Conservation (phyloP, 2,329 filamentous ascomycete species). For the Aureobasidium zeae region DNA sequence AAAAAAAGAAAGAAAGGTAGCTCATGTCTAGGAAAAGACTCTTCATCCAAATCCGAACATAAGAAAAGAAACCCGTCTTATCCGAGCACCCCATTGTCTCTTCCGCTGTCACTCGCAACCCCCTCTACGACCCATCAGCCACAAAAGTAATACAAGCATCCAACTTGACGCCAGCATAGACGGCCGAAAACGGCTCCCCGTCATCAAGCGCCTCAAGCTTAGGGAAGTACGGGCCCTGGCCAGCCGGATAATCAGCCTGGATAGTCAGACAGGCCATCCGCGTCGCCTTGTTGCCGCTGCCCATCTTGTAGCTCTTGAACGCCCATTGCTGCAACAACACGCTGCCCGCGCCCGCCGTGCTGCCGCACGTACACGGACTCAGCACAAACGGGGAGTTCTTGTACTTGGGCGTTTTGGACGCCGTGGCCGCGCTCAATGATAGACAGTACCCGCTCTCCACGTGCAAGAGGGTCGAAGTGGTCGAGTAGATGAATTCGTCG, state of each 20-base stretch:
- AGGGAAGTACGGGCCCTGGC: background rate
- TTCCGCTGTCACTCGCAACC: no score
- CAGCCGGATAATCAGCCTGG: background rate
- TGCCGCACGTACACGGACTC: background rate
- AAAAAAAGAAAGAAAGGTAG: no score
- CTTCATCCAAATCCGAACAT: no score
- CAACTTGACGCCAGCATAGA: background rate
- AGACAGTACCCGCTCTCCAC: constrained; percentile 3
- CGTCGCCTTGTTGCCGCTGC: background rate
- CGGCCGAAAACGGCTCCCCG: constrained; percentile 1
- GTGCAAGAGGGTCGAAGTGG: background rate
- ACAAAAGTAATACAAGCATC: constrained; percentile 10
- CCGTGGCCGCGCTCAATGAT: background rate
- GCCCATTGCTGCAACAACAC: background rate
- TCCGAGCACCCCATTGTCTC: no score
- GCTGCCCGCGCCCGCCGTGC: no score
- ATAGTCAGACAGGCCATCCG: background rate
- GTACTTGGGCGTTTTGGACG: background rate
- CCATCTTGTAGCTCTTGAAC: background rate
- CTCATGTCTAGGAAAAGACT: no score
- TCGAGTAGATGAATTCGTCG: constrained; percentile 8
- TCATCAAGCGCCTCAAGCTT: background rate
- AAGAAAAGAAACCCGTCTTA: no score
- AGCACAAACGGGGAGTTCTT: background rate
- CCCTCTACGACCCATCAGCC: no score